Percentiles rank a stretch among this genome's conserved stretches.
Evolutionary conservation across 768 basidiomycete species (phyloP).

Genomic region (Neoboletus brunneissimus): DNA sequence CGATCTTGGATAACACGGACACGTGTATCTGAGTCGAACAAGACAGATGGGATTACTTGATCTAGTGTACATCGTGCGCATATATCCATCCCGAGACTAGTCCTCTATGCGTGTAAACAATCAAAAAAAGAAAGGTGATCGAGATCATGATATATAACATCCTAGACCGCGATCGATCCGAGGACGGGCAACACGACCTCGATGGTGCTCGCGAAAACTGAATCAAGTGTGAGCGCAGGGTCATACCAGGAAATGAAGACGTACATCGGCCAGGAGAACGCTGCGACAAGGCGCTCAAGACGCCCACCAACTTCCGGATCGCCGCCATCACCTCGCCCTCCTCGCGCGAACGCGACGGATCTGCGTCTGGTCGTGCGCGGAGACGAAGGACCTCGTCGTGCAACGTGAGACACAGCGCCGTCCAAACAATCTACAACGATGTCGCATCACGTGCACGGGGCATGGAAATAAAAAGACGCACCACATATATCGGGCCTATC

Average conservation of each 20-base stretch:
- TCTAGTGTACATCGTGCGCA: neutral
- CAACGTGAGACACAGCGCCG: slow-evolving; percentile 16
- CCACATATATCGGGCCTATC: slow-evolving; percentile 5
- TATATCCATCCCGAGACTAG: neutral
- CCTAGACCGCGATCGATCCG: slow-evolving; percentile 16
- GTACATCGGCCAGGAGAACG: slow-evolving; percentile 19
- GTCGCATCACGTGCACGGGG: neutral
- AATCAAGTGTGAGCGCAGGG: neutral
- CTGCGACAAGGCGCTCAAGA: slow-evolving; percentile 18
- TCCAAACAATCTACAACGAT: slow-evolving; percentile 25
- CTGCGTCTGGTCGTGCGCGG: slow-evolving; percentile 7
- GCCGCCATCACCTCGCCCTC: slow-evolving; percentile 14
- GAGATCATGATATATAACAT: too few relatives aligned
- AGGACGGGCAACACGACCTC: slow-evolving; percentile 27
- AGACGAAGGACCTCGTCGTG: slow-evolving; percentile 23
- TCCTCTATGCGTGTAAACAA: neutral
- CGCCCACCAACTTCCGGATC: slow-evolving; percentile 15
- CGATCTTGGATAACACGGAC: slow-evolving; percentile 23
- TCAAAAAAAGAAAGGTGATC: neutral
- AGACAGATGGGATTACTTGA: neutral
- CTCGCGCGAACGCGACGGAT: slow-evolving; percentile 6
- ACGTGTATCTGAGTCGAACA: slow-evolving; percentile 8
- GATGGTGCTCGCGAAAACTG: slow-evolving; percentile 24
- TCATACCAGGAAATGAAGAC: slow-evolving; percentile 1
- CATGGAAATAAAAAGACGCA: too few relatives aligned